A percentile compares a stretch with the other conserved stretches of the same genome.
These are phyloP conservation scores for Alternaria dauci DNA, from an alignment of 2,329 filamentous ascomycete species.

Conservation along the genomic window DNA sequence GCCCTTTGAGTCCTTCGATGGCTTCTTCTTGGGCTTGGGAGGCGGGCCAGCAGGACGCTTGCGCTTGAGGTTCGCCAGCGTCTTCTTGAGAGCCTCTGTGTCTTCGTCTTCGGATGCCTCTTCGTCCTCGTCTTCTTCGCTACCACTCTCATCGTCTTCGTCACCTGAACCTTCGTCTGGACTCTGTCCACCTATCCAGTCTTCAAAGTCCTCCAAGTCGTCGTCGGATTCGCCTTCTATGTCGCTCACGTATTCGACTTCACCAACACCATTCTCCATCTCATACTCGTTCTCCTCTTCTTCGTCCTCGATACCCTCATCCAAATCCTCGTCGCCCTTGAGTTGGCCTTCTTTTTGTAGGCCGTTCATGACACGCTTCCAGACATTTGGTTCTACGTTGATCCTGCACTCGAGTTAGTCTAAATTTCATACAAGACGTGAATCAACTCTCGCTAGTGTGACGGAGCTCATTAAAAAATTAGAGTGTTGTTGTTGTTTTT, in stretches of 20 bases:
- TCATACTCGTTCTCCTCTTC: constrained; percentile 76
- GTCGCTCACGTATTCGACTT: constrained; percentile 93
- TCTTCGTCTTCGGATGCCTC: constrained; percentile 65
- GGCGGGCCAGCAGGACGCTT: constrained; percentile 62
- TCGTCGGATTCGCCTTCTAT: constrained; percentile 78
- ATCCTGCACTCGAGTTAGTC: constrained; percentile 51
- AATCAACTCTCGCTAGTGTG: not conserved
- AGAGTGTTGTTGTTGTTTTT: constrained; percentile 22
- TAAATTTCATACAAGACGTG: not conserved
- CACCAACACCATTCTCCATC: constrained; percentile 70
- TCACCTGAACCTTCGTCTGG: constrained; percentile 63
- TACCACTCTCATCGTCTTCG: constrained; percentile 65
- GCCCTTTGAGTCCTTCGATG: constrained; percentile 56
- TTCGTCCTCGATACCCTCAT: constrained; percentile 83
- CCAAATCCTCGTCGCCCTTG: constrained; percentile 83
- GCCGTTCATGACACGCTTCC: constrained; percentile 94
- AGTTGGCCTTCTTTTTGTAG: constrained; percentile 89
- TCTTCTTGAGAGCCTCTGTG: constrained; percentile 64
- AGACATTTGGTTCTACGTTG: constrained; percentile 93
- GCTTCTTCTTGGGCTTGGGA: constrained; percentile 67
- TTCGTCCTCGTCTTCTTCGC: constrained; percentile 65
- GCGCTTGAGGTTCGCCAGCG: constrained; percentile 63
- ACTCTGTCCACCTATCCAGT: constrained; percentile 84
- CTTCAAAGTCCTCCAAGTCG: constrained; percentile 76
- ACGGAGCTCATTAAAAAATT: constrained; percentile 18